Percentiles rank a stretch among this genome's conserved stretches.
These are phyloP conservation scores for Candida krabiensis DNA, from an alignment of 805 yeast species.

Conservation along the genomic window DNA sequence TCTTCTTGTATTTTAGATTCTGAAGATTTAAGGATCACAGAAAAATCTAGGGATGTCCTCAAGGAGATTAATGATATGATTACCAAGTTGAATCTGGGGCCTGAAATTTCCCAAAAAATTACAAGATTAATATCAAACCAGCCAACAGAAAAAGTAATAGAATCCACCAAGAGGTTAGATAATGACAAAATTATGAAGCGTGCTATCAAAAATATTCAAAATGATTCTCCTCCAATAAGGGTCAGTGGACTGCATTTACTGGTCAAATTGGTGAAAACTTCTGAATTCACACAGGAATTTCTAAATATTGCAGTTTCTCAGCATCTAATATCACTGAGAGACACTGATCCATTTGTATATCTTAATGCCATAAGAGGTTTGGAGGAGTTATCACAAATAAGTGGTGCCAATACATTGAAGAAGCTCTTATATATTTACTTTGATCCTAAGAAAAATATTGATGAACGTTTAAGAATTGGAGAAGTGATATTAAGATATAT, in stretches of 20 bases:
- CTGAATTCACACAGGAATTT: constrained; percentile 47
- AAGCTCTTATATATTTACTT: constrained; percentile 14
- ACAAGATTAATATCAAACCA: constrained; percentile 3
- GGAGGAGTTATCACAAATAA: constrained; percentile 51
- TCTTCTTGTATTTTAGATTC: constrained; percentile 36
- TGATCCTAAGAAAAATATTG: constrained; percentile 37
- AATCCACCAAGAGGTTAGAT: constrained; percentile 21
- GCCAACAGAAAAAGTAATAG: not conserved
- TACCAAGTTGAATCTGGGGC: not conserved
- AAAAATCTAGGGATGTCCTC: constrained; percentile 7
- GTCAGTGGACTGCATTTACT: constrained; percentile 80
- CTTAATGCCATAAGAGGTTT: constrained; percentile 81
- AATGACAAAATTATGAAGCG: constrained; percentile 46
- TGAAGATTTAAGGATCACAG: constrained; percentile 5
- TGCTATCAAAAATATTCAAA: constrained; percentile 69
- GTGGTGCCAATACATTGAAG: constrained; percentile 30
- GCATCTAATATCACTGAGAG: constrained; percentile 64
- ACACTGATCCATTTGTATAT: constrained; percentile 85
- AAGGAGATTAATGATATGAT: constrained; percentile 16
- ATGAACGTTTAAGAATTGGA: constrained; percentile 75
- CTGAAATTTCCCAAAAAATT: constrained; percentile 4
- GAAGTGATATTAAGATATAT: constrained; percentile 72
- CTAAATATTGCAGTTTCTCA: constrained; percentile 57
- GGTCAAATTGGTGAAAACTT: constrained; percentile 45
- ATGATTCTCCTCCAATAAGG: constrained; percentile 77